phyloP scores from a whole-genome alignment of 495 filamentous ascomycete genomes.

The Collariella sp. region DNA sequence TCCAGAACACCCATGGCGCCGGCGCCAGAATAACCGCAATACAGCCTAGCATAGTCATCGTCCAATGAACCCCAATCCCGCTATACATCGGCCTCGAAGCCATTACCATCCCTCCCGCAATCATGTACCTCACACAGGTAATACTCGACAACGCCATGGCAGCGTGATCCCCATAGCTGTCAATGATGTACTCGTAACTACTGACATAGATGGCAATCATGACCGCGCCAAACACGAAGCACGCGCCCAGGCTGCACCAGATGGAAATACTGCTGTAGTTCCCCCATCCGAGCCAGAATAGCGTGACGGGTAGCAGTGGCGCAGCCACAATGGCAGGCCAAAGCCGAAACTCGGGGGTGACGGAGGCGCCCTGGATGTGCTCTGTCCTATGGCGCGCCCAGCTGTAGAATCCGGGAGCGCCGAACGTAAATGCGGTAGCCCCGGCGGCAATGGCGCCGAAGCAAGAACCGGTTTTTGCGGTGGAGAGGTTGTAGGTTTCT shows the following conservation, averaged over 20 bases:
- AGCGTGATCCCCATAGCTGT: constrained; percentile 42
- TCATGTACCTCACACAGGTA: constrained; percentile 43
- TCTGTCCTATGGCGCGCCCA: constrained; percentile 44
- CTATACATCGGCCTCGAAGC: constrained; percentile 30
- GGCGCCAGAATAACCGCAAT: constrained; percentile 17
- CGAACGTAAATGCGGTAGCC: constrained; percentile 36
- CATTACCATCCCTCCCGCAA: constrained; percentile 43
- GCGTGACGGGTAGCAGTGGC: constrained; percentile 44
- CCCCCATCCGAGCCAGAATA: constrained; percentile 61
- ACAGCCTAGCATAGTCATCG: constrained; percentile 22
- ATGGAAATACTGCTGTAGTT: constrained; percentile 41
- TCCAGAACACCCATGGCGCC: constrained; percentile 22
- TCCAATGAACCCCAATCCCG: constrained; percentile 30
- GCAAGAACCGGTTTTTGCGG: constrained; percentile 48
- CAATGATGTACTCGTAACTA: constrained; percentile 50
- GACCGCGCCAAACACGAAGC: constrained; percentile 26
- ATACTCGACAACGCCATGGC: constrained; percentile 41
- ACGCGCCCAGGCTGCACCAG: constrained; percentile 24
- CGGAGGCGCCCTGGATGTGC: constrained; percentile 20
- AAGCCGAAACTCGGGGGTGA: constrained; percentile 48
- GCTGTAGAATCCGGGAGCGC: constrained; percentile 48
- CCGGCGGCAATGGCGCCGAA: constrained; percentile 54
- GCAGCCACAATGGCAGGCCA: constrained; percentile 52
- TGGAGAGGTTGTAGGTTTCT: constrained; percentile 45
- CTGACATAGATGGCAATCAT: constrained; percentile 38